Base-by-base conservation (phyloP, 192 early-diverging fungal genomes). In the Diversispora eburnea region DNA sequence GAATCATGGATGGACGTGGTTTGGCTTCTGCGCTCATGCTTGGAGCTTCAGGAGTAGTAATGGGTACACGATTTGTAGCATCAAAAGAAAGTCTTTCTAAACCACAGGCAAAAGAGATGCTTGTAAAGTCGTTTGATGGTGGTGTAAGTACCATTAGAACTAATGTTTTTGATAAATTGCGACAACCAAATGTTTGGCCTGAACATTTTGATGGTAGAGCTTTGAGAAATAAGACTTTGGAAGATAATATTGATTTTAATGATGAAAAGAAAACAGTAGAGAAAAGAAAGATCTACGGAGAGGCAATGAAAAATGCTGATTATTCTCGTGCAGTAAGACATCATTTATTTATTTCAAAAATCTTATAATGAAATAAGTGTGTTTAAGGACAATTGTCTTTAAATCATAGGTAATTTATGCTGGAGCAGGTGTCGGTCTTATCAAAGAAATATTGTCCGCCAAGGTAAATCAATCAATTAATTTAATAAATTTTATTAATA, bases 1-100 rank as follows among this genome's bases (percentile, higher is more conserved):
- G 80, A 12, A 77, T 81, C 45, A 67, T 73, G 19, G 57, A 48
- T 52, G 39, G 56, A 10, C n/a, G 48, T 8, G 77, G 79, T 20
- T 67, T 73, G 8, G 51, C 20, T 22, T 72, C 83, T 3, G 25
- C 69, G 0, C 52, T 81, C 7, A 46, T 67, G 12, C 41, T 84
- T 54, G 83, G 83, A 0, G 83, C 82, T 1, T 75, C 72, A 10
- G 83, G 83, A 5, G 79, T 77, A 3, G 82, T 84, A 41, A 69
- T 84, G 46, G 83, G 83, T 41, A 84, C 83, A 22, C 75, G 83
- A 45, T 81, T 84, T 57, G 73, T 75, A 69, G 78, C 75, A 13
- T 75, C 73, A 13, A 25, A 55, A 22, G 79, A 80, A 20, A 67
- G 76, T 0, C 54, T 47, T 8, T 68, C 64, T n/a, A 43, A 76